Evolutionary conservation across 1,284 basidiomycete genomes (phyloP).

Genomic region (Stygiomarasmius scandens): DNA sequence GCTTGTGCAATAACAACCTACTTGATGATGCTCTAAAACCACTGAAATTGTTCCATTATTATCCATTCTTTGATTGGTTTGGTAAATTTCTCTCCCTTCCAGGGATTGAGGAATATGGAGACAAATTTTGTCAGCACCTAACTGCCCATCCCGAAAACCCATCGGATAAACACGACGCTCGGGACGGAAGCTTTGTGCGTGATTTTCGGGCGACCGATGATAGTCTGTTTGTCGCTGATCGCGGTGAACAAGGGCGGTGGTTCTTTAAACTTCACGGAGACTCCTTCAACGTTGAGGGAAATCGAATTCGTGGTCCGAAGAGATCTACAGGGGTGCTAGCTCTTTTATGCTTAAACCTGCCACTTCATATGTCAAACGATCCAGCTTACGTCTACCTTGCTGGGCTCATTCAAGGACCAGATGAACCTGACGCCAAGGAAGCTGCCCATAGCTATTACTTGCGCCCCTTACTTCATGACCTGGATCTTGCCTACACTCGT

Average conservation of each 20-base stretch:
- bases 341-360: conserved; percentile 3
- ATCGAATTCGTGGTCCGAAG: neutral
- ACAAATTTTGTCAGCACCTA: conserved; percentile 11
- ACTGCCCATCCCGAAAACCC: neutral
- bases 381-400: conserved; percentile 10
- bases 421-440: conserved; percentile 8
- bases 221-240: conserved; percentile 9
- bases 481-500: conserved; percentile 5
- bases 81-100: conserved; percentile 10
- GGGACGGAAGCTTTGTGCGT: conserved; percentile 3
- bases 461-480: conserved; percentile 3
- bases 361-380: conserved; percentile 7
- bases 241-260: conserved; percentile 14
- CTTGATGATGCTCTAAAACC: no score
- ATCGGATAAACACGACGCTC: neutral
- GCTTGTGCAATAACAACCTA: no score
- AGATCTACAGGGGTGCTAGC: conserved; percentile 2
- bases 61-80: conserved; percentile 8
- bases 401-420: conserved; percentile 13
- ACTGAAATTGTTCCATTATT: no score
- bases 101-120: conserved; percentile 6
- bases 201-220: neutral
- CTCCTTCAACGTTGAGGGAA: conserved; percentile 15
- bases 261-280: conserved; percentile 11
- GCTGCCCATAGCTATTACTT: conserved; percentile 10